A percentile compares a stretch with the other conserved stretches of the same genome.
These are phyloP conservation scores for Neopestalotiopsis rosae DNA, from an alignment of 2,329 filamentous ascomycete genomes.

Conservation along the genomic window DNA sequence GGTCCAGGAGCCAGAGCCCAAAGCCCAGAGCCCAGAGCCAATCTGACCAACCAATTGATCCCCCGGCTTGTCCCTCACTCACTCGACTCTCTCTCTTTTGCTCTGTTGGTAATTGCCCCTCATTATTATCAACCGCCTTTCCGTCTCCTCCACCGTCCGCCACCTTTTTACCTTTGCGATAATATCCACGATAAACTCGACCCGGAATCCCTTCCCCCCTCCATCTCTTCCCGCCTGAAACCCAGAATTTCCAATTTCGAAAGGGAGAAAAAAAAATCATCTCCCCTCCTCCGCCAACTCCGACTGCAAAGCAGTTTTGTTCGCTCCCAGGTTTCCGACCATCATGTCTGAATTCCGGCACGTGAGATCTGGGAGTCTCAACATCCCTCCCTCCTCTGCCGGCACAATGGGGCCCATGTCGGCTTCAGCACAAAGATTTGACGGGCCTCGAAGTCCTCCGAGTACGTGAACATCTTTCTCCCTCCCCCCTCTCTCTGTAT, in stretches of 20 bases:
- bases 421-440: slow-evolving; percentile 50
- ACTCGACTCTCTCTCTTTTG: background rate
- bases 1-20: background rate
- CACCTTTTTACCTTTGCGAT: slow-evolving; percentile 10
- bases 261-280: background rate
- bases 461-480: slow-evolving; percentile 50
- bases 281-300: background rate
- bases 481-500: background rate
- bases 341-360: slow-evolving; percentile 61
- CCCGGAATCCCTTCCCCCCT: background rate
- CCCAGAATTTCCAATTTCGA: background rate
- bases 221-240: background rate
- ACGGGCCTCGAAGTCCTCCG: slow-evolving; percentile 67
- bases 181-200: slow-evolving; percentile 3
- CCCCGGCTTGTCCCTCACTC: too few species aligned
- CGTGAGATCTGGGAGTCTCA: slow-evolving; percentile 63
- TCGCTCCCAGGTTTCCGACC: slow-evolving; percentile 13
- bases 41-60: background rate
- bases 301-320: background rate
- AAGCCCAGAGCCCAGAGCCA: background rate
- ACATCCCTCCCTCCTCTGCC: slow-evolving; percentile 46
- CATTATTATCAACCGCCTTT: slow-evolving; percentile 8
- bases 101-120: slow-evolving; percentile 6
- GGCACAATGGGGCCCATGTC: slow-evolving; percentile 41
- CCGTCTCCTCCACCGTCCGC: slow-evolving; percentile 13